A percentile compares a stretch with the other conserved stretches of the same genome.
Evolutionary conservation across 192 early-diverging fungal genomes (phyloP).

Genomic region (Lobulomyces angularis): DNA sequence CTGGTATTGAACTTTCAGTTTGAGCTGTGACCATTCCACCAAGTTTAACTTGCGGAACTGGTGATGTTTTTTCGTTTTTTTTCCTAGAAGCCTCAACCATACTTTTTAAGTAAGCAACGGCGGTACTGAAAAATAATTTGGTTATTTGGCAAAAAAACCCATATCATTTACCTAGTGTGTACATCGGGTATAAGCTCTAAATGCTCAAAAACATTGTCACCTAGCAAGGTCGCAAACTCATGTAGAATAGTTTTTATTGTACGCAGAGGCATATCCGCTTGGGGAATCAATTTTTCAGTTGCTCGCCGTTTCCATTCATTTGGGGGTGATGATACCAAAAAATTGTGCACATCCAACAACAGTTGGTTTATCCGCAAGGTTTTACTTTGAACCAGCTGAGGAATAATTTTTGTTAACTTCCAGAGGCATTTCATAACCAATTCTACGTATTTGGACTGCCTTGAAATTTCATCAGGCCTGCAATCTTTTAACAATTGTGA

Average conservation of each 20-base stretch:
- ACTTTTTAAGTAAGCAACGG: slow-evolving; percentile 23
- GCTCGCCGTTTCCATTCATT: slow-evolving; percentile 75
- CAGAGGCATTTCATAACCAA: slow-evolving; percentile 93
- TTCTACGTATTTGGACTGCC: slow-evolving; percentile 68
- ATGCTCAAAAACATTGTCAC: slow-evolving; percentile 46
- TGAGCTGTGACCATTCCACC: slow-evolving; percentile 10
- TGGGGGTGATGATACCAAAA: slow-evolving; percentile 71
- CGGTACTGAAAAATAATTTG: slow-evolving; percentile 43
- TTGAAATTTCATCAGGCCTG: slow-evolving; percentile 24
- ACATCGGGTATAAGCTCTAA: slow-evolving; percentile 50
- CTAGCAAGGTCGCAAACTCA: slow-evolving; percentile 57
- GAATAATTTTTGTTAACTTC: slow-evolving; percentile 82
- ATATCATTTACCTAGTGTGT: slow-evolving; percentile 45
- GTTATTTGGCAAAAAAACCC: too few relatives aligned
- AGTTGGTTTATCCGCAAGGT: slow-evolving; percentile 53
- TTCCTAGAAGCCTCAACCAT: slow-evolving; percentile 18
- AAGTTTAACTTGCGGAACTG: slow-evolving; percentile 2
- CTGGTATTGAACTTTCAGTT: slow-evolving; percentile 2
- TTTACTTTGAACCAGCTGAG: slow-evolving; percentile 49
- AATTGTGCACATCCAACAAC: slow-evolving; percentile 64
- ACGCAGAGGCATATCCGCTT: slow-evolving; percentile 86
- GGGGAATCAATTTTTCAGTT: slow-evolving; percentile 48
- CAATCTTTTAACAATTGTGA: slow-evolving; percentile 33
- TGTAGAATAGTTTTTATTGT: slow-evolving; percentile 87
- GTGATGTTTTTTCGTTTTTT: not conserved